A percentile compares a stretch with the other conserved stretches of the same genome.
phyloP scores from a whole-genome alignment of 495 filamentous ascomycete genomes.

The Viridothelium virens region DNA sequence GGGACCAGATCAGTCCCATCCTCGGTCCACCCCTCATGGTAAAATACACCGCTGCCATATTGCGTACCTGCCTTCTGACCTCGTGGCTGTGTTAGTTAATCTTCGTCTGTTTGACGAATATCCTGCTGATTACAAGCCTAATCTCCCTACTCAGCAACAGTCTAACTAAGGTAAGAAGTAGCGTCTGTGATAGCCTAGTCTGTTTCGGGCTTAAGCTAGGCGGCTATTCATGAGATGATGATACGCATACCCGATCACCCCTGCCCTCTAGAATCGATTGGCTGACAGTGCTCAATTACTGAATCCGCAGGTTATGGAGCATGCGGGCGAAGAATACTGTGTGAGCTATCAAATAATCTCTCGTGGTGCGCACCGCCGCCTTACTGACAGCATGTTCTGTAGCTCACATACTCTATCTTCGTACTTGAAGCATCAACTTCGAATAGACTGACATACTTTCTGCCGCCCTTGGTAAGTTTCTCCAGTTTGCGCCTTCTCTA shows the following conservation, averaged over 20 bases:
- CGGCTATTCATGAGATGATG: constrained; percentile 12
- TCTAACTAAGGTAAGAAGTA: constrained; percentile 60
- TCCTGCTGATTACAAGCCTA: constrained; percentile 81
- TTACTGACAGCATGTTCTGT: constrained; percentile 19
- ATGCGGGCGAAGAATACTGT: constrained; percentile 36
- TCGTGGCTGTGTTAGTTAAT: constrained; percentile 41
- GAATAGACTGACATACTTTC: constrained; percentile 36
- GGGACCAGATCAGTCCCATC: constrained; percentile 41
- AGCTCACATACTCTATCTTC: constrained; percentile 35
- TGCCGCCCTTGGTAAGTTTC: constrained; percentile 37
- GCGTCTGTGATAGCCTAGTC: constrained; percentile 31
- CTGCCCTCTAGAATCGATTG: constrained; percentile 13
- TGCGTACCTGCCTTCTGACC: not conserved
- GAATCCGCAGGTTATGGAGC: constrained; percentile 28
- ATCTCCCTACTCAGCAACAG: constrained; percentile 89
- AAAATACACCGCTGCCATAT: not conserved
- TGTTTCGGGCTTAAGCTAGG: constrained; percentile 13
- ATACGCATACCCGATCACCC: constrained; percentile 6
- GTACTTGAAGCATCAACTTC: constrained; percentile 38
- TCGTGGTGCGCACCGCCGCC: constrained; percentile 9
- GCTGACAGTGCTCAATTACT: constrained; percentile 19
- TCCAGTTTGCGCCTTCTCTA: constrained; percentile 2
- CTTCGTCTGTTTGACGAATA: constrained; percentile 81
- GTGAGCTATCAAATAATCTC: constrained; percentile 23
- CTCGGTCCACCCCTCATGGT: constrained; percentile 65